Conservation (phyloP, 176 grass and related monocot genomes). For the Oryza meridionalis region DNA sequence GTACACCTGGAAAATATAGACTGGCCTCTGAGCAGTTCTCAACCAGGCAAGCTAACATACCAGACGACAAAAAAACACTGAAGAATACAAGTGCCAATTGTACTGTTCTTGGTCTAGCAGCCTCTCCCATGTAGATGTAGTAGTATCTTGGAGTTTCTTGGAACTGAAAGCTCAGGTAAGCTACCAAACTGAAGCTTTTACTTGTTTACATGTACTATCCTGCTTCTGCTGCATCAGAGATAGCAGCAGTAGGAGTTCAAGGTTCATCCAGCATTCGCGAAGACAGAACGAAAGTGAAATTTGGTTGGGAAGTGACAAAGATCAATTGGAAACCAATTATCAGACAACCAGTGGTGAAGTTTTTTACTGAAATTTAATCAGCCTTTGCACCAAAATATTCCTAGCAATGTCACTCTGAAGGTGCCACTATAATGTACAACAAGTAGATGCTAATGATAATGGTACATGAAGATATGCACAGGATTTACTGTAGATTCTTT, state of each 20-base stretch:
- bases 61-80: background rate
- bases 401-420: background rate
- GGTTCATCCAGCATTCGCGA: background rate
- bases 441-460: background rate
- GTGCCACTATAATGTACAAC: background rate
- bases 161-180: background rate
- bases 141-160: no score
- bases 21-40: background rate
- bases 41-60: background rate
- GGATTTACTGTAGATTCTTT: background rate
- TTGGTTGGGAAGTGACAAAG: background rate
- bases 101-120: background rate
- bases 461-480: background rate
- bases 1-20: background rate
- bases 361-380: background rate
- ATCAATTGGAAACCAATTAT: background rate
- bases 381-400: background rate
- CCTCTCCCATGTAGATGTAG: background rate
- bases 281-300: background rate
- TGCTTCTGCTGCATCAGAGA: background rate
- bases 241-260: background rate
- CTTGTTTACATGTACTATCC: background rate
- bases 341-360: background rate
- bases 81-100: slow-evolving; percentile 29
- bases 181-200: background rate